Evolutionary conservation across 2,329 filamentous ascomycete genomes (phyloP).

Genomic region (Botrytis sinoallii): DNA sequence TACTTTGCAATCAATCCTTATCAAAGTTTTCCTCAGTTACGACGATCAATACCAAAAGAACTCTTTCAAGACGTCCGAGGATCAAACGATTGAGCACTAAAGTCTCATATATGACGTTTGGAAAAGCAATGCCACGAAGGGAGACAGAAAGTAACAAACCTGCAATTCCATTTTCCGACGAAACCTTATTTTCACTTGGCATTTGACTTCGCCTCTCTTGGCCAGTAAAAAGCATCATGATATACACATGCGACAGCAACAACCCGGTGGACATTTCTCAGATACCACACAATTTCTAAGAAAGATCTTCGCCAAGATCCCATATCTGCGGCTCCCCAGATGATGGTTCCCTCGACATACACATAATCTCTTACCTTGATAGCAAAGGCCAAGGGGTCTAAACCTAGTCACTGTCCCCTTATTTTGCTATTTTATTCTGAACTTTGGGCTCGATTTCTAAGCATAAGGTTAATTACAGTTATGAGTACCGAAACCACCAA

Average conservation of each 20-base stretch:
- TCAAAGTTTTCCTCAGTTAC: not conserved
- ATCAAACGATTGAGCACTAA: not conserved
- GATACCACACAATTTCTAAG: not conserved
- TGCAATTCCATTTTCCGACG: not conserved
- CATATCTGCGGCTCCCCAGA: conserved; percentile 17
- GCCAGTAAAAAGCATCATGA: conserved; percentile 4
- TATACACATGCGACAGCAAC: not conserved
- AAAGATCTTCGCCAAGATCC: conserved; percentile 7
- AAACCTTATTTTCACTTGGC: conserved; percentile 19
- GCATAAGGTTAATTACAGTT: not conserved
- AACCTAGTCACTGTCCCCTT: not conserved
- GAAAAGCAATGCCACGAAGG: conserved; percentile 13
- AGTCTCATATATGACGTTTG: conserved; percentile 2
- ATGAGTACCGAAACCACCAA: not conserved
- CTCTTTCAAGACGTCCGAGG: not conserved
- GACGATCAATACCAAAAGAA: conserved; percentile 5
- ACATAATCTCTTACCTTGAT: conserved; percentile 3
- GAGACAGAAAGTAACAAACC: not conserved
- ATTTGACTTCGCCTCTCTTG: conserved; percentile 16
- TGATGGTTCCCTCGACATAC: not conserved
- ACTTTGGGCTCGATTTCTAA: not conserved
- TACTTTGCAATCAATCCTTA: not conserved
- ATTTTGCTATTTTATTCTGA: not conserved
- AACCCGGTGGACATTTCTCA: not conserved
- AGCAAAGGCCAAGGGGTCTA: not conserved